Percentiles rank a stretch among this genome's conserved stretches.
Conservation (phyloP, 2,329 filamentous ascomycete genomes). For the Epichloe coenophiala region DNA sequence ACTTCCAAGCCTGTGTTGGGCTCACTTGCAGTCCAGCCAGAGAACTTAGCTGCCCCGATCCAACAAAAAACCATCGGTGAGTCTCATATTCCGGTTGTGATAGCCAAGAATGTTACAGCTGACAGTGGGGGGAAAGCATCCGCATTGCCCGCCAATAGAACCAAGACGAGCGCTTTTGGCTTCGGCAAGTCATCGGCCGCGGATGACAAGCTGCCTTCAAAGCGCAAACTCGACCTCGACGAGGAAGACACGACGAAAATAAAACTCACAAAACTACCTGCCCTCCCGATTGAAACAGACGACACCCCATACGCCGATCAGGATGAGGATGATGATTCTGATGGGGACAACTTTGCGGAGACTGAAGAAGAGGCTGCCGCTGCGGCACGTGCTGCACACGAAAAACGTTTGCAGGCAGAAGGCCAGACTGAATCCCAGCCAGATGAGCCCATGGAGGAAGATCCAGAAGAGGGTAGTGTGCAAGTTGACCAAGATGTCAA, state of each 20-base stretch:
- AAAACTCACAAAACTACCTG: conserved; percentile 83
- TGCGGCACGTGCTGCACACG: conserved; percentile 71
- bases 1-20: conserved; percentile 37
- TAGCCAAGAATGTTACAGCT: not conserved
- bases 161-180: conserved; percentile 74
- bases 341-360: conserved; percentile 62
- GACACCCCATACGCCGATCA: conserved; percentile 47
- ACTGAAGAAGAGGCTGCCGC: conserved; percentile 82
- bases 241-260: conserved; percentile 79
- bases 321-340: conserved; percentile 58
- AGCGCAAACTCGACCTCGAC: conserved; percentile 69
- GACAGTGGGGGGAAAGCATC: conserved; percentile 24
- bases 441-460: conserved; percentile 25
- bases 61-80: conserved; percentile 25
- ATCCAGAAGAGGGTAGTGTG: conserved; percentile 12
- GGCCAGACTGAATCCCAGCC: conserved; percentile 32
- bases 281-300: conserved; percentile 53
- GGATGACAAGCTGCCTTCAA: conserved; percentile 56
- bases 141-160: conserved; percentile 51
- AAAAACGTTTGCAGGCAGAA: conserved; percentile 52
- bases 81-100: conserved; percentile 4
- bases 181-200: conserved; percentile 54
- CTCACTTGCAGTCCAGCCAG: conserved; percentile 27
- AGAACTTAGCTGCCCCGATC: conserved; percentile 18
- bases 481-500: conserved; percentile 13